Percentiles rank a stretch among this genome's conserved stretches.
These are phyloP conservation scores for Tylopilus balloui DNA, from an alignment of 768 basidiomycete species.

Conservation along the genomic window DNA sequence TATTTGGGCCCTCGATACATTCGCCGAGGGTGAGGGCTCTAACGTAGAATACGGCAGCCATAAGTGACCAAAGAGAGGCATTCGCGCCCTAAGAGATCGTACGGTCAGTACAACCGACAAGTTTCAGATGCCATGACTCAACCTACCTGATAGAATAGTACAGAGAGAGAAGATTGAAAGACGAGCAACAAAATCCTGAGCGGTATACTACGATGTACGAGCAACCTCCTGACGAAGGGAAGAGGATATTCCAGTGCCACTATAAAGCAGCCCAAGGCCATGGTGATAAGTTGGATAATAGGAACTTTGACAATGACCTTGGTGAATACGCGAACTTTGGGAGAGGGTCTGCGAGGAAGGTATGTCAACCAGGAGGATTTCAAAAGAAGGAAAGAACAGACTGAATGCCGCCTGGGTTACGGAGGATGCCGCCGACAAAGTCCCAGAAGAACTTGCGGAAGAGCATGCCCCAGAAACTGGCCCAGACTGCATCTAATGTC, in stretches of 20 bases:
- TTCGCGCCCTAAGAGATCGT: conserved; percentile 66
- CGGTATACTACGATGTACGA: conserved; percentile 62
- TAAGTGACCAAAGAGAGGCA: conserved; percentile 72
- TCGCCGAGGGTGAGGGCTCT: conserved; percentile 68
- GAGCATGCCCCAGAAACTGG: conserved; percentile 71
- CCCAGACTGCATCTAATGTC: conserved; percentile 69
- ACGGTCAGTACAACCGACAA: neutral
- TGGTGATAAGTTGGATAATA: conserved; percentile 63
- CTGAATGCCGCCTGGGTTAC: conserved; percentile 78
- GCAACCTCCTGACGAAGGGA: conserved; percentile 49
- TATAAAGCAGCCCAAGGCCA: conserved; percentile 55
- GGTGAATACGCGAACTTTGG: conserved; percentile 59
- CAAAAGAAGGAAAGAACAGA: conserved; percentile 35
- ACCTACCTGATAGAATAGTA: conserved; percentile 74
- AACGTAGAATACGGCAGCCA: conserved; percentile 63
- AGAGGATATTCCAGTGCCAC: conserved; percentile 71
- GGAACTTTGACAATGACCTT: conserved; percentile 74
- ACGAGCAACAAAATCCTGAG: conserved; percentile 59
- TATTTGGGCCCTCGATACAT: conserved; percentile 60
- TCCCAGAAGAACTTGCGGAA: conserved; percentile 98
- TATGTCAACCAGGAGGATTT: neutral
- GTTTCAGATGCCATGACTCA: neutral
- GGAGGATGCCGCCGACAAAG: conserved; percentile 77
- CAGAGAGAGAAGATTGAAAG: conserved; percentile 56
- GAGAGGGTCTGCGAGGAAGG: conserved; percentile 47